A percentile compares a stretch with the other conserved stretches of the same genome.
Evolutionary conservation across 2,329 filamentous ascomycete species (phyloP).

Genomic region (Trichophyton mentagrophytes): DNA sequence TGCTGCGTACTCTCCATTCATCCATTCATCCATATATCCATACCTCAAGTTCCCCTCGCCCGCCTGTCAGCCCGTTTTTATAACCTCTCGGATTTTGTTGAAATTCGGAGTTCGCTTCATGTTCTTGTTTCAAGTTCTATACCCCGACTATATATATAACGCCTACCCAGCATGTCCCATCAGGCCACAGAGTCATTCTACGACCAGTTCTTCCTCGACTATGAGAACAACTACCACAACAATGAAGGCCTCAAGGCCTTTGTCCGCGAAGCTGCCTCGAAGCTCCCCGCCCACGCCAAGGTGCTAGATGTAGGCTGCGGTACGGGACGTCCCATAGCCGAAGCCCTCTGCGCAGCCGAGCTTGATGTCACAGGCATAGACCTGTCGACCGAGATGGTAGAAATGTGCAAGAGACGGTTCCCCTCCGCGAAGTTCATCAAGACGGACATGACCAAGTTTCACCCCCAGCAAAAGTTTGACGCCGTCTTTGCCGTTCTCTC

Average conservation of each 20-base stretch:
- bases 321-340: constrained; percentile 13
- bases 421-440: constrained; percentile 10
- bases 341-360: constrained; percentile 10
- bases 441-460: constrained; percentile 13
- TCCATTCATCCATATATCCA: not conserved
- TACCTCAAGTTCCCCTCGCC: not conserved
- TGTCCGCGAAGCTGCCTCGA: constrained; percentile 4
- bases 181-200: not conserved
- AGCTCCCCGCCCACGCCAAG: constrained; percentile 2
- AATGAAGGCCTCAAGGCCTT: constrained; percentile 6
- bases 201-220: constrained; percentile 5
- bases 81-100: too few relatives aligned
- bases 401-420: constrained; percentile 10
- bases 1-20: not conserved
- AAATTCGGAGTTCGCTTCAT: too few relatives aligned
- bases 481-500: constrained; percentile 13
- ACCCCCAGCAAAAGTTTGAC: constrained; percentile 3
- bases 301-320: constrained; percentile 16
- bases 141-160: too few relatives aligned
- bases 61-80: not conserved
- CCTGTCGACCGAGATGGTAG: constrained; percentile 13
- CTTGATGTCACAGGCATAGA: constrained; percentile 14
- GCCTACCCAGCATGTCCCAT: not conserved
- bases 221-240: constrained; percentile 12
- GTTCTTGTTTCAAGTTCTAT: too few relatives aligned